Percentiles rank a stretch among this genome's conserved stretches.
Evolutionary conservation across 2,329 filamentous ascomycete genomes (phyloP).

Genomic region (Elsinoe perseae): DNA sequence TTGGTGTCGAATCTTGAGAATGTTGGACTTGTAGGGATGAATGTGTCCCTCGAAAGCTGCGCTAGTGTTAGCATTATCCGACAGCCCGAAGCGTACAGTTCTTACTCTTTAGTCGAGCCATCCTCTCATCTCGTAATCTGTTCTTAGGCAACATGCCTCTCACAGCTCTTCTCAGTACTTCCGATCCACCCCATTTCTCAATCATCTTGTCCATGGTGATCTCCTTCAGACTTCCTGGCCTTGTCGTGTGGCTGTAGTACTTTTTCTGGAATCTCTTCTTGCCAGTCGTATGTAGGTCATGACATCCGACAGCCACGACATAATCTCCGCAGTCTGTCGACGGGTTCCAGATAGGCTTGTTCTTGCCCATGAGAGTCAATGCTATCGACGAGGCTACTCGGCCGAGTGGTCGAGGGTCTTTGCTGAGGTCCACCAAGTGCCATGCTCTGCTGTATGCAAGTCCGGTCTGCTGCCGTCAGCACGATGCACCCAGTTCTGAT

Average conservation of each 20-base stretch:
- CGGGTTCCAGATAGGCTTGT: slow-evolving; percentile 96
- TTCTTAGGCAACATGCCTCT: slow-evolving; percentile 98
- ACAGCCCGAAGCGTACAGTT: slow-evolving; percentile 19
- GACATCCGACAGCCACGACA: slow-evolving; percentile 86
- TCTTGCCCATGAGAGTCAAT: slow-evolving; percentile 88
- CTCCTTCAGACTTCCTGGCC: slow-evolving; percentile 75
- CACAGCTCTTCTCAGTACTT: slow-evolving; percentile 85
- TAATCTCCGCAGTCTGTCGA: slow-evolving; percentile 99
- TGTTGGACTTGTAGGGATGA: slow-evolving; percentile 86
- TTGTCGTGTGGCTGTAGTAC: slow-evolving; percentile 91
- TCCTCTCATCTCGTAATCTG: slow-evolving; percentile 73
- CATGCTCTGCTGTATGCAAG: slow-evolving; percentile 94
- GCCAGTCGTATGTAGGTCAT: slow-evolving; percentile 78
- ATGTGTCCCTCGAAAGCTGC: slow-evolving; percentile 80
- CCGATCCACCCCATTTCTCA: slow-evolving; percentile 84
- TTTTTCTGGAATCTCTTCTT: slow-evolving; percentile 89
- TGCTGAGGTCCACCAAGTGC: slow-evolving; percentile 75
- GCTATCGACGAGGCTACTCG: slow-evolving; percentile 85
- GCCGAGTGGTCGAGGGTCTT: slow-evolving; percentile 68
- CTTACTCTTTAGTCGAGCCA: slow-evolving; percentile 74
- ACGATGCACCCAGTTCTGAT: slow-evolving; percentile 4
- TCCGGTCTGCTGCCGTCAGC: slow-evolving; percentile 59
- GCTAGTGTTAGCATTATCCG: slow-evolving; percentile 10
- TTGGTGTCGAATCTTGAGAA: slow-evolving; percentile 51
- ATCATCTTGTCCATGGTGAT: slow-evolving; percentile 95